Evolutionary conservation across 108 stramenopile species (phyloP).

Genomic region (Discostella pseudostelligera): DNA sequence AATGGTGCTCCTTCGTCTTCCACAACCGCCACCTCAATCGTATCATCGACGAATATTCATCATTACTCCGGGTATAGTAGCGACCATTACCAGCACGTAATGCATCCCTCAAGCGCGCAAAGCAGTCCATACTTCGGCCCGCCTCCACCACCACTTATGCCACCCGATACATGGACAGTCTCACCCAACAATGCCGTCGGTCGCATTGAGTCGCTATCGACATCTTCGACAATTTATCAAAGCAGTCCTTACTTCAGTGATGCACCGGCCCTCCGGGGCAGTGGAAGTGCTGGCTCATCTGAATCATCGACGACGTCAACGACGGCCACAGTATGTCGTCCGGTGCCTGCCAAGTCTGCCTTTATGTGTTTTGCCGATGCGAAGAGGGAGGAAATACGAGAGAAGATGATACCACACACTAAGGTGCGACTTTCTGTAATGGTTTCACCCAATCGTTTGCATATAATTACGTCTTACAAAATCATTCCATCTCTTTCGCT

Average conservation of each 20-base stretch:
- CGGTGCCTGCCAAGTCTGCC: constrained; percentile 35
- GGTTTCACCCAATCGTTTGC: neutral
- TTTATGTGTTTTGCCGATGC: constrained; percentile 42
- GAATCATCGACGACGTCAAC: constrained; percentile 27
- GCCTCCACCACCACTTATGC: neutral
- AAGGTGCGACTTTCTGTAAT: neutral
- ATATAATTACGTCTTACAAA: neutral
- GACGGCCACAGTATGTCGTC: constrained; percentile 16
- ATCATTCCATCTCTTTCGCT: neutral
- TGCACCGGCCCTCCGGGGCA: constrained; percentile 11
- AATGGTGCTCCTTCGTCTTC: neutral
- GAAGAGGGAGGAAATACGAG: constrained; percentile 17
- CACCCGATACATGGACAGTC: neutral
- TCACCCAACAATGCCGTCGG: neutral
- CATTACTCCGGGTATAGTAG: neutral
- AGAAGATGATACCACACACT: constrained; percentile 2
- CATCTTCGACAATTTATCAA: constrained; percentile 2
- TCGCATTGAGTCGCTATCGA: neutral
- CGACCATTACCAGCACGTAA: neutral
- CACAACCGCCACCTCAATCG: neutral
- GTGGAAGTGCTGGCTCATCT: constrained; percentile 1
- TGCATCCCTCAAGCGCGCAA: neutral
- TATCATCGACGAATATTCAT: neutral
- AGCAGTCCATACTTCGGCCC: neutral
- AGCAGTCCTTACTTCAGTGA: constrained; percentile 26